Evolutionary conservation across 176 grass and related monocot species (phyloP).

Genomic region (Panicum miliaceum): DNA sequence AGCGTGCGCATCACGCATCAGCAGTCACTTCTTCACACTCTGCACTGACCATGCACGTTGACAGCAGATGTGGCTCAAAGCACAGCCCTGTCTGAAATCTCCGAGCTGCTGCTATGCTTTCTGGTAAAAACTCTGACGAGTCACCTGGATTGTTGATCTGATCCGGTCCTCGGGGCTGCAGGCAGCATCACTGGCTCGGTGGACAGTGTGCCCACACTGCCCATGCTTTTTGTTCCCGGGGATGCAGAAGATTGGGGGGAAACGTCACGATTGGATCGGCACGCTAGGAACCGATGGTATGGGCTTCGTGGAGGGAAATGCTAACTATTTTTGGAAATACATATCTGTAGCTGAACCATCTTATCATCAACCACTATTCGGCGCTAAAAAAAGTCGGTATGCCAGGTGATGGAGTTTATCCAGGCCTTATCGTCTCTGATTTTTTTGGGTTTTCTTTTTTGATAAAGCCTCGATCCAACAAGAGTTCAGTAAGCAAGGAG

Average conservation of each 20-base stretch:
- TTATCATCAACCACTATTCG: background rate
- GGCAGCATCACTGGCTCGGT: background rate
- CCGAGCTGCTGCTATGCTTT: background rate
- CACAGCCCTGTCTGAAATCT: slow-evolving; percentile 6
- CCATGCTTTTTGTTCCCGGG: background rate
- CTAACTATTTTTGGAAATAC: background rate
- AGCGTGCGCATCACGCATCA: slow-evolving; percentile 21
- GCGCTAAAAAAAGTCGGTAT: background rate
- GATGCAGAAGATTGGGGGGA: background rate
- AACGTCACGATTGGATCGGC: background rate
- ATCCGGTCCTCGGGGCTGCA: background rate
- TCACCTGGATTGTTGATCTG: background rate
- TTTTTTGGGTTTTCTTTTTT: background rate
- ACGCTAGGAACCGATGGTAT: too few relatives aligned
- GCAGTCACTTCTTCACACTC: slow-evolving; percentile 26
- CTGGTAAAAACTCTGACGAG: slow-evolving; percentile 3
- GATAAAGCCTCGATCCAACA: background rate
- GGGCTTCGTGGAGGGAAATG: background rate
- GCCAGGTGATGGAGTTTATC: background rate
- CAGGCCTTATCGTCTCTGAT: background rate
- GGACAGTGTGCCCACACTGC: background rate
- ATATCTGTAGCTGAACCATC: background rate
- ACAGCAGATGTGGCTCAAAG: background rate
- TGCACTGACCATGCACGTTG: slow-evolving; percentile 15
- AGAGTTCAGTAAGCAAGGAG: background rate